Base-by-base conservation (phyloP, 345 rosid species). In the Schrenkiella parvula region DNA sequence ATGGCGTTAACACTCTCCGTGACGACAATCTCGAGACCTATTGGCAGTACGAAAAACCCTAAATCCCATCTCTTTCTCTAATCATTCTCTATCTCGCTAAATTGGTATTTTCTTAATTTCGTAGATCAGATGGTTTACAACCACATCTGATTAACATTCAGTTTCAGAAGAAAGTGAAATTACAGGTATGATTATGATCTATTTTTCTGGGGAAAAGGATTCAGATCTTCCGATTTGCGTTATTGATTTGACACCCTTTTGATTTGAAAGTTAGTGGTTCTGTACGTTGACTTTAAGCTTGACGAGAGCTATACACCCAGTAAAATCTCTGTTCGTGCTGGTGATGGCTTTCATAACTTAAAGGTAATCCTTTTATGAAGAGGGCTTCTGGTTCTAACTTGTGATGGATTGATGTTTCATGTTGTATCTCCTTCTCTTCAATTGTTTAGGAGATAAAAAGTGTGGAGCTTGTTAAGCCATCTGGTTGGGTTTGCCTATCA, bases 291-390 rank as follows among this genome's bases (percentile, higher is more conserved):
- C 82, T 92, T 85, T 73, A 95, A 95, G 89, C 89, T 87, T 61
- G 99, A 92, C 31, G 96, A 95, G 85, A 95, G 98, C 79, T 92
- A 90, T 55, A 90, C 96, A 0, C 96, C 98, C 0, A 84, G 92
- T 82, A 92, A 90, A 80, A 85, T 95, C 44, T 87, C 93, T 34
- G 80, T 95, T 77, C 81, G 97, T 10, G 91, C 96, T 5, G 96
- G 97, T 47, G 97, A 95, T 82, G 97, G 99, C 4, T 95, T 95
- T 71, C 96, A 92, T 66, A 90, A 88, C 79, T 78, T 93, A 64
- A 92, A 90, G 98, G 96, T 92, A 74, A 51, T 38, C 52, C 28
- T 54, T 7, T 21, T 22, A 4, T 32, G 21, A 21, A 57, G 8
- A 37, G 9, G 31, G 6, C 19, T 5, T 39, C 8, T 38, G 15